A percentile compares a stretch with the other conserved stretches of the same genome.
Evolutionary conservation across 116 monocot species (phyloP).

Genomic region (Thalassia testudinum): DNA sequence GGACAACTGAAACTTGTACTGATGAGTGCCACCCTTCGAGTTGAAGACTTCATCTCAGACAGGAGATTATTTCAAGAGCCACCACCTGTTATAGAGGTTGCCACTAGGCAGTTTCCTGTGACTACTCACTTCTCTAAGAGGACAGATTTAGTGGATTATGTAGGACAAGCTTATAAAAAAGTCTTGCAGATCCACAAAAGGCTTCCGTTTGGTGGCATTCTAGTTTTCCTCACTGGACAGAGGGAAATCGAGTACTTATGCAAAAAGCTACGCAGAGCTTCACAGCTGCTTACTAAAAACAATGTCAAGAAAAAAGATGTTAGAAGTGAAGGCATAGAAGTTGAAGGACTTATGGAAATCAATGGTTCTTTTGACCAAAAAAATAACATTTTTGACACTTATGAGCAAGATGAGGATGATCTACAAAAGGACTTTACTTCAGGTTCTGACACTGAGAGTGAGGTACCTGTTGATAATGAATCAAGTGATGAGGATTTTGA

Average conservation of each 20-base stretch:
- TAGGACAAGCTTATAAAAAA: conserved; percentile 84
- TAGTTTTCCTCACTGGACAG: conserved; percentile 95
- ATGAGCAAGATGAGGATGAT: conserved; percentile 32
- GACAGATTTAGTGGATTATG: conserved; percentile 58
- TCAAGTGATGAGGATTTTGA: conserved; percentile 26
- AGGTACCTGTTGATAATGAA: conserved; percentile 24
- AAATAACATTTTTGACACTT: conserved; percentile 39
- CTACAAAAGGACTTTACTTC: conserved; percentile 20
- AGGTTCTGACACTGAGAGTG: conserved; percentile 39
- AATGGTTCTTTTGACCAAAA: conserved; percentile 12
- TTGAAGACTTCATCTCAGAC: conserved; percentile 82
- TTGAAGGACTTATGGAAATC: conserved; percentile 23
- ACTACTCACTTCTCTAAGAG: conserved; percentile 80
- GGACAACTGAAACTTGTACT: conserved; percentile 60
- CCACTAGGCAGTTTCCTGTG: conserved; percentile 69
- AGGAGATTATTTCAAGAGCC: conserved; percentile 49
- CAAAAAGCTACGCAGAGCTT: conserved; percentile 50
- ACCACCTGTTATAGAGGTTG: conserved; percentile 71
- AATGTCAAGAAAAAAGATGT: too few relatives aligned
- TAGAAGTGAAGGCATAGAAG: conserved; percentile 13
- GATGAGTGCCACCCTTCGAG: conserved; percentile 91
- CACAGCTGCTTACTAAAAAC: conserved; percentile 16
- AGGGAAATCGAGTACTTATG: conserved; percentile 88
- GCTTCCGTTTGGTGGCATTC: conserved; percentile 85
- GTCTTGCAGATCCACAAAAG: conserved; percentile 71